phyloP scores from a whole-genome alignment of 192 early-diverging fungal species.

The Coemansia sp. region DNA sequence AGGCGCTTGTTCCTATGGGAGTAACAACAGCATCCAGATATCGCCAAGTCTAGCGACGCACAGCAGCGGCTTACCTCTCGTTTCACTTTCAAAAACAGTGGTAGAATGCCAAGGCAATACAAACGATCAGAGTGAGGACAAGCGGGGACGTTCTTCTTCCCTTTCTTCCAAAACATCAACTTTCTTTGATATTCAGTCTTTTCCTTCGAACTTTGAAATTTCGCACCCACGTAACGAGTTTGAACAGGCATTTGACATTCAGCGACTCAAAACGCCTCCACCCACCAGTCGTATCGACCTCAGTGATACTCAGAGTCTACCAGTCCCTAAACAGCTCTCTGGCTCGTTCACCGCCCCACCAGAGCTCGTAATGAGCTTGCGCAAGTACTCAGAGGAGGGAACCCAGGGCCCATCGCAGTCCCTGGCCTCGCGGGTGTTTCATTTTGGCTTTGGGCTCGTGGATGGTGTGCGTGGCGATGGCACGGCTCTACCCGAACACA shows the following conservation, averaged over 20 bases:
- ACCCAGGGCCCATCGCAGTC: conserved; percentile 8
- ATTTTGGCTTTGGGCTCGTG: conserved; percentile 16
- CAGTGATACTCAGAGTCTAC: not conserved
- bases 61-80: conserved; percentile 36
- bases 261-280: not conserved
- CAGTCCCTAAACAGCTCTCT: not conserved
- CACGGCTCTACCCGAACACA: not conserved
- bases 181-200: conserved; percentile 34
- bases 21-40: not conserved
- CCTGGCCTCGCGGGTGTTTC: conserved; percentile 20
- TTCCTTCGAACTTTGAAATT: conserved; percentile 9
- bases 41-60: not conserved
- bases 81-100: conserved; percentile 25
- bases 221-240: conserved; percentile 32
- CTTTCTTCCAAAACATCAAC: conserved; percentile 29
- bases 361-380: conserved; percentile 29
- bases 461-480: not conserved
- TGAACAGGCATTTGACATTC: conserved; percentile 29
- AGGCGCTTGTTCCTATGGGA: no score
- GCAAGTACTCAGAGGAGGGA: conserved; percentile 3
- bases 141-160: conserved; percentile 10
- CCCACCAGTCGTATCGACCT: not conserved
- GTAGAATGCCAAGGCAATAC: conserved; percentile 32
- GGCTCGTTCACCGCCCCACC: conserved; percentile 24
- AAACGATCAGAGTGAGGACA: conserved; percentile 3